Base-by-base conservation (phyloP, 2,329 filamentous ascomycete genomes). In the Chaetomium strumarium region DNA sequence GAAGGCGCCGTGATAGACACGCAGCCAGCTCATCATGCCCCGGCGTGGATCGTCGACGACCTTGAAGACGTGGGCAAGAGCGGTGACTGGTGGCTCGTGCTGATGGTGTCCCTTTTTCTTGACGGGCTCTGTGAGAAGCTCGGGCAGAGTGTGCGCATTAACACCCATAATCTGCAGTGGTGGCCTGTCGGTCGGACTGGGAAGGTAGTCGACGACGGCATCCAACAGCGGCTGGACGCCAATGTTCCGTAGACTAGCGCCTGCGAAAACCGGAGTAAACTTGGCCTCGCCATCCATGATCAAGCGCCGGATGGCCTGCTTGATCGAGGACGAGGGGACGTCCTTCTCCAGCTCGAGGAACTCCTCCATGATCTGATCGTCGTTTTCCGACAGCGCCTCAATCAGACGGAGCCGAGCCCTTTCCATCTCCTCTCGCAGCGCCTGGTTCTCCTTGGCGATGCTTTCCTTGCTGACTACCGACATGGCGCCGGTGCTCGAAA, bases 201-300 rank as follows among this genome's bases (percentile, higher is more conserved):
- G 93, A 2, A 97, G 76, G 42, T 96, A 85, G 64, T 96, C 88
- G 9, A 90, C 82, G 12, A 97, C 83, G 36, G 89, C 89, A 67
- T 97, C 90, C 49, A 97, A 79, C 19, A 99, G 75, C 29, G 91
- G 90, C 67, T 96, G 90, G 4, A 97, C 90, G 8, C 93, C 93
- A 56, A 97, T 89, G 59, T 97, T 96, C 39, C 87, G 83, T 69
- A 97, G 90, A 67, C 91, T 96, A 5, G 92, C 91, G 2, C 92
- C 92, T 0, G 89, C 89, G 68, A 96, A 95, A 0, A 96, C 79
- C 1, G 92, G 92, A 40, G 93, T 86, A 16, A 95, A 75, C n/a
- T 72, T 75, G 46, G 88, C 90, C 10, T 85, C 78, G 1, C 84
- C 81, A 43, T 76, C 75, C 6, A 84, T 75, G 6, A 95, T 81